Percentiles rank a stretch among this genome's conserved stretches.
Evolutionary conservation across 1,284 basidiomycete genomes (phyloP).

Genomic region (Tranzscheliella williamsii): DNA sequence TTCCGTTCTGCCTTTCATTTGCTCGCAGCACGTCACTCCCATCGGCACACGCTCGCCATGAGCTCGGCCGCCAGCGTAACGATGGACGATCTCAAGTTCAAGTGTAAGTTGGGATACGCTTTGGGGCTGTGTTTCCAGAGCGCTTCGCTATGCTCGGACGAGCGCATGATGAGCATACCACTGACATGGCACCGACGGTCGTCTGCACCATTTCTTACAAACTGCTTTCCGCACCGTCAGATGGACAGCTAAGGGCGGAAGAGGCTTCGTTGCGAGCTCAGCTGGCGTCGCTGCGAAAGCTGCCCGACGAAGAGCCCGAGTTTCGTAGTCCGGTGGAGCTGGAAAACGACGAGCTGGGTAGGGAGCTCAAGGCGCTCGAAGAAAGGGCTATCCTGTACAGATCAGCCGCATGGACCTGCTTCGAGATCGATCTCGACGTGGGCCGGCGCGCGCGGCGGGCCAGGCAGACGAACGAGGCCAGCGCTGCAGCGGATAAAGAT

Average conservation of each 20-base stretch:
- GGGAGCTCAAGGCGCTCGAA: constrained; percentile 20
- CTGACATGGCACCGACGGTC: too few species aligned
- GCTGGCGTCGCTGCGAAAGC: constrained; percentile 16
- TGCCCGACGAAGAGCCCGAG: constrained; percentile 3
- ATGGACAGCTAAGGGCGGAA: constrained; percentile 26
- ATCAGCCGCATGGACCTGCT: constrained; percentile 40
- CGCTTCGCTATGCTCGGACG: too few species aligned
- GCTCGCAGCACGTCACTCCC: too few species aligned
- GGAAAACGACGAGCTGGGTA: constrained; percentile 18
- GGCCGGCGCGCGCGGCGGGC: constrained; percentile 32
- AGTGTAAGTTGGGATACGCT: too few species aligned
- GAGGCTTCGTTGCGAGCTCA: constrained; percentile 21
- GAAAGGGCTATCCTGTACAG: constrained; percentile 40
- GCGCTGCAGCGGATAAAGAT: constrained; percentile 13
- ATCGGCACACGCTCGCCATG: neutral
- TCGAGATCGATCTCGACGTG: constrained; percentile 46
- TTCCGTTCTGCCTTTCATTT: too few species aligned
- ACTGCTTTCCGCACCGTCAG: too few species aligned
- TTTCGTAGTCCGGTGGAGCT: constrained; percentile 2
- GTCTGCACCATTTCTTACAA: too few species aligned
- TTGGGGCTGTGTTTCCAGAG: too few species aligned
- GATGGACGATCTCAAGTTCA: constrained; percentile 1
- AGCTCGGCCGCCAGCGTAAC: neutral
- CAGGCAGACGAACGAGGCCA: constrained; percentile 1
- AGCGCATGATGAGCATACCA: too few species aligned